Evolutionary conservation across 2,329 filamentous ascomycete species (phyloP).

Genomic region (Ascochyta fabae): DNA sequence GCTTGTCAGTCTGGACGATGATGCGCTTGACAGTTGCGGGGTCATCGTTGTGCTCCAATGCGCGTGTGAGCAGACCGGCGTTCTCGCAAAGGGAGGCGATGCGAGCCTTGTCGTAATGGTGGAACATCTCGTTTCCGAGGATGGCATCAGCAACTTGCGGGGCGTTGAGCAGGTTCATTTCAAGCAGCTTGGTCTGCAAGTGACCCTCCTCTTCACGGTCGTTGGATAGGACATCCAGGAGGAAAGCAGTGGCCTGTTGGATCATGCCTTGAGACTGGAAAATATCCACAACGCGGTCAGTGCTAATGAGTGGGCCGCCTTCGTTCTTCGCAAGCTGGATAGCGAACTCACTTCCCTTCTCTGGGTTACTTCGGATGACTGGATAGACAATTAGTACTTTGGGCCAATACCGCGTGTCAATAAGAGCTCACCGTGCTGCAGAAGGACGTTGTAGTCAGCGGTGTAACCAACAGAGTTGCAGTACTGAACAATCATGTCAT

Average conservation of each 20-base stretch:
- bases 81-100: conserved; percentile 93
- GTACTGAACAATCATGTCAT: conserved; percentile 95
- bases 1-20: conserved; percentile 82
- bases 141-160: conserved; percentile 98
- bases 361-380: conserved; percentile 79
- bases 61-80: conserved; percentile 73
- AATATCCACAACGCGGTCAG: conserved; percentile 94
- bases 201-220: conserved; percentile 93
- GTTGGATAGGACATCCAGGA: conserved; percentile 92
- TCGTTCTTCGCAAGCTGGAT: conserved; percentile 90
- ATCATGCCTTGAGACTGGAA: conserved; percentile 99
- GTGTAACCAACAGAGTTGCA: conserved; percentile 83
- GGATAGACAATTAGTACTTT: background rate
- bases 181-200: conserved; percentile 90
- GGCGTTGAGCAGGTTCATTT: conserved; percentile 97
- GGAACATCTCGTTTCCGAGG: conserved; percentile 97
- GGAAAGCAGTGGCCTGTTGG: conserved; percentile 96
- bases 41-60: conserved; percentile 94
- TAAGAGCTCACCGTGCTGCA: conserved; percentile 69
- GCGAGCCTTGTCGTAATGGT: conserved; percentile 89
- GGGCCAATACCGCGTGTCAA: background rate
- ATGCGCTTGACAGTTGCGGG: conserved; percentile 88
- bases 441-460: conserved; percentile 90
- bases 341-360: conserved; percentile 94
- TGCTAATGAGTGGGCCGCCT: conserved; percentile 83